phyloP scores from a whole-genome alignment of 2,329 filamentous ascomycete genomes.

The Cadophora gregata region DNA sequence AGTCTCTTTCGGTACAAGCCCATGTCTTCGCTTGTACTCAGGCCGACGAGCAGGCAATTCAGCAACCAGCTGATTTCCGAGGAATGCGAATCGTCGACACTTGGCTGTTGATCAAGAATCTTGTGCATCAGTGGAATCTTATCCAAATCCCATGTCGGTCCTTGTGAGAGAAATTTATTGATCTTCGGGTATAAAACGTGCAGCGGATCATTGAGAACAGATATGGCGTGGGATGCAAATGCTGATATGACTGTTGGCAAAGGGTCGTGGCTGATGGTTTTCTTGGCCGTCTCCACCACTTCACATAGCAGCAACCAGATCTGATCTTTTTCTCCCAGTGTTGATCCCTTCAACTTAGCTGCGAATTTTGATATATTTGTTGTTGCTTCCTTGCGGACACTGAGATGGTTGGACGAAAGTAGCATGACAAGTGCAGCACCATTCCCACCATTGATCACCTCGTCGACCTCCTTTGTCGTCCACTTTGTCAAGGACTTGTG shows the following conservation, averaged over 20 bases:
- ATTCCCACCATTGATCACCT: conserved; percentile 79
- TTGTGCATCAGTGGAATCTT: conserved; percentile 74
- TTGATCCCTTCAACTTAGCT: conserved; percentile 67
- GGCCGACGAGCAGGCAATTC: conserved; percentile 69
- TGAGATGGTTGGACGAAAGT: conserved; percentile 74
- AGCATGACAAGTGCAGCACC: conserved; percentile 74
- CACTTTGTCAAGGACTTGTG: conserved; percentile 64
- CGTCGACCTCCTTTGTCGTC: conserved; percentile 77
- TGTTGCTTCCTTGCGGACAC: conserved; percentile 80
- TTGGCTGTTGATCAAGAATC: conserved; percentile 68
- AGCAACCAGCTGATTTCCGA: conserved; percentile 78
- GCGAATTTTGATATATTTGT: conserved; percentile 71
- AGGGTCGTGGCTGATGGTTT: conserved; percentile 58
- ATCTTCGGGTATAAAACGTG: conserved; percentile 86
- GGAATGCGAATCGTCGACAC: conserved; percentile 74
- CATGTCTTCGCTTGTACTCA: conserved; percentile 65
- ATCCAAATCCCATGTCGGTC: conserved; percentile 76
- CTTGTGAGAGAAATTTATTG: conserved; percentile 81
- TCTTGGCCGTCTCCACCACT: conserved; percentile 73
- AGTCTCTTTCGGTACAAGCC: conserved; percentile 64
- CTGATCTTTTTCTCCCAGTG: conserved; percentile 77
- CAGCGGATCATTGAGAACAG: conserved; percentile 75
- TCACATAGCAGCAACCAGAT: conserved; percentile 82
- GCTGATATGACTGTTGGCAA: conserved; percentile 77
- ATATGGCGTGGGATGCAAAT: conserved; percentile 74